Base-by-base conservation (phyloP, 2,329 filamentous ascomycete species). In the Exophiala dermatitidis region DNA sequence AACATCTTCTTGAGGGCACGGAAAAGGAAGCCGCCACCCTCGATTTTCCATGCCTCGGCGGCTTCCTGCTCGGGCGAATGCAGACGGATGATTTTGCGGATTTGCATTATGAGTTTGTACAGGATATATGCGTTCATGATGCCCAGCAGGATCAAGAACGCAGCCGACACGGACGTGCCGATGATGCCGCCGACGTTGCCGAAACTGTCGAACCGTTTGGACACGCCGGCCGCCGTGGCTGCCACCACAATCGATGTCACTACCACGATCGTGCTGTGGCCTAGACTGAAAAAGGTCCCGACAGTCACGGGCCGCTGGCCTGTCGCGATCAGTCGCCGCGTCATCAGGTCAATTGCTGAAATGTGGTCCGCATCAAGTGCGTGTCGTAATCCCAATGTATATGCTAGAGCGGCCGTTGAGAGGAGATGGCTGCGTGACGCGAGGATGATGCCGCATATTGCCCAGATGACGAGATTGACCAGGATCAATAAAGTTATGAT, bases 361-460 rank as follows among this genome's bases (percentile, higher is more conserved):
- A 88, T 88, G 66, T 97, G 93, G 70, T 97, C 91, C n/a, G 91
- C 93, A 66, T 97, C 93, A 42, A 97, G 81, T n/a, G 91, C 91
- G 74, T 97, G 91, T 40, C 91, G 85, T 8, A 97, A 79, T 2
- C 91, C 91, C 7, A 97, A 79, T 0, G 88, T 88, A 69, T 94
- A 97, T 29, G 90, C 84, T 0, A 97, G 79, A 1, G 90, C 83
- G 1, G 90, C 88, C 2, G 90, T 85, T 1, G 86, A 86, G 46
- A 90, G 81, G 58, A 96, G 78, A 54, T 66, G 31, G 5, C 48
- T 55, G 36, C 55, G 53, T 9, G 37, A 56, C 4, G 54, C 50
- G 3, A 61, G 53, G 2, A 84, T 75, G 57, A 83, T 74, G 6
- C 74, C 80, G 6, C 77, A 76, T 26, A 74, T 77, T 46, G 76